Evolutionary conservation across 2,329 filamentous ascomycete species (phyloP).

Genomic region (Apiospora rasikravindrae): DNA sequence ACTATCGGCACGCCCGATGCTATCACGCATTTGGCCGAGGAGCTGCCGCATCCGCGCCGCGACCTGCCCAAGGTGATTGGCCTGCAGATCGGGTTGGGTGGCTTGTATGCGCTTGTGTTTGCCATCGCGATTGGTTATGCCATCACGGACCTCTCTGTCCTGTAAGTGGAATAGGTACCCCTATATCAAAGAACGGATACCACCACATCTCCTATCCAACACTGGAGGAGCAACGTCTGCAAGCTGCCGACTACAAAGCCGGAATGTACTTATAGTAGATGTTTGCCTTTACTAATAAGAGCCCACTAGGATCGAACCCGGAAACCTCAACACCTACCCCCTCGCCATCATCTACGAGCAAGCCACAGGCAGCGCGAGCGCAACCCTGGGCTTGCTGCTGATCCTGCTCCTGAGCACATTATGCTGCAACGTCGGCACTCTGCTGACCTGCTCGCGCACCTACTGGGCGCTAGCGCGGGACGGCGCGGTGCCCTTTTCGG

Average conservation of each 20-base stretch:
- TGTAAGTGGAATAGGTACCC: slow-evolving; percentile 33
- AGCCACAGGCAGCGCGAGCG: slow-evolving; percentile 55
- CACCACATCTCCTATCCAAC: not conserved
- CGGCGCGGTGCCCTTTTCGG: slow-evolving; percentile 60
- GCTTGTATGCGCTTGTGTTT: slow-evolving; percentile 56
- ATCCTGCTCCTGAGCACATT: slow-evolving; percentile 58
- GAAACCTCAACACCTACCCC: slow-evolving; percentile 59
- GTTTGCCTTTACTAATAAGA: not conserved
- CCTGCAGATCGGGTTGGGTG: slow-evolving; percentile 52
- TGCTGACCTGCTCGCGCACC: slow-evolving; percentile 52
- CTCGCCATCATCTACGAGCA: slow-evolving; percentile 68
- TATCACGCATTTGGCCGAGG: slow-evolving; percentile 66
- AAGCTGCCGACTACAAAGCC: too few species aligned
- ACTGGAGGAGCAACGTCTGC: not conserved
- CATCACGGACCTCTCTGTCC: slow-evolving; percentile 58
- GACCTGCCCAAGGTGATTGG: slow-evolving; percentile 58
- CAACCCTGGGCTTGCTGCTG: slow-evolving; percentile 62
- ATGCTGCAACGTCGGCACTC: slow-evolving; percentile 55
- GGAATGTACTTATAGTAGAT: too few species aligned
- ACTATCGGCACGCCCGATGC: slow-evolving; percentile 70
- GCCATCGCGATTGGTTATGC: slow-evolving; percentile 58
- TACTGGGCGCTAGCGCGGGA: slow-evolving; percentile 64
- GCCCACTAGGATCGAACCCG: slow-evolving; percentile 35
- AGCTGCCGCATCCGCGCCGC: slow-evolving; percentile 53
- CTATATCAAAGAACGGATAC: not conserved